Evolutionary conservation across 352 stramenopile species (phyloP), one percentile per base, ranked within the genome.

Genomic region (Phytopythium cucurbitacearum): DNA sequence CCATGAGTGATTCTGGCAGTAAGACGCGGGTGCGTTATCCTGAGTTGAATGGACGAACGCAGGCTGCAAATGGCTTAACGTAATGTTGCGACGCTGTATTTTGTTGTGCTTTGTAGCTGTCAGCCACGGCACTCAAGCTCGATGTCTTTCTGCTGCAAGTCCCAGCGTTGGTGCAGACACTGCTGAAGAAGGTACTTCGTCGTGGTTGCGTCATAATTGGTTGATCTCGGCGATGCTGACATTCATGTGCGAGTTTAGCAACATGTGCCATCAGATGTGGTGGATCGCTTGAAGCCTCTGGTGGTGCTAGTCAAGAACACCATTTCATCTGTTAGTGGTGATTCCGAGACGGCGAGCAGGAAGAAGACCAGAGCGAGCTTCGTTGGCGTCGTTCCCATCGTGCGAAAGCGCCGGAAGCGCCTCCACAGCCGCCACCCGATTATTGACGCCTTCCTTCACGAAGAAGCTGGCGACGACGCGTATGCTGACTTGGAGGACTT

Each of bases 401-500:
- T 85, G 28, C 67, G 71, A 16, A 84, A 80, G 49, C 60, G 71
- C 32, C 72, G 65, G 13, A 80, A 75, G 53, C 72, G 70, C 0
- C 56, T 90, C 32, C 74, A 75, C 38, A 90, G 80, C 57, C 69
- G 80, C 5, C 80, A 90, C 57, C 75, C 78, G 35, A 80, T 80
- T 52, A 90, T 90, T 41, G 80, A 90, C 48, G 75, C 80, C n/a
- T 90, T 78, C 41, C 65, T 90, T 7, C 74, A 79, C 13, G 80
- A 90, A 65, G 80, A 90, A 62, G 69, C 82, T 39, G 80, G 80
- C 10, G 71, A 63, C 33, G 80, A 90, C 48, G 80, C 80, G 28
- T 90, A 76, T 45, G 80, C 71, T 39, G 80, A 90, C 51, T 57
- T 90, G 15, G 80, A 90, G 60, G 80, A 90, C 57, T 90, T 90